Evolutionary conservation across 495 filamentous ascomycete species (phyloP).

Genomic region (Durotheca rogersii): DNA sequence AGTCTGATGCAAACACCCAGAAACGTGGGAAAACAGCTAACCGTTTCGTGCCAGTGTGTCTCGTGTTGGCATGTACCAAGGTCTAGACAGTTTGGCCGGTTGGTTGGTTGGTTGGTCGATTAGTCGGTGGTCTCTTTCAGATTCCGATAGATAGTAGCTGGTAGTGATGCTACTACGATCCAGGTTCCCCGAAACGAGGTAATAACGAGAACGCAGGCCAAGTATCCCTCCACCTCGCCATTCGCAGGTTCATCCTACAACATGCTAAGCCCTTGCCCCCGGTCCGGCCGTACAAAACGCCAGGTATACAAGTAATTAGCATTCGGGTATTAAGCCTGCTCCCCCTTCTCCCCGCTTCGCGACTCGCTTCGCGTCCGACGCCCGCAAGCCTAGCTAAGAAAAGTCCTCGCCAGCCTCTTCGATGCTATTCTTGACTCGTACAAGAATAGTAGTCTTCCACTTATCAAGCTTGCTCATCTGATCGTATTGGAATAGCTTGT

Average conservation of each 20-base stretch:
- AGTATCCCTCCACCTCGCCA: slow-evolving; percentile 9
- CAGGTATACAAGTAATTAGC: too few relatives aligned
- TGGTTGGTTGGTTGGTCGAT: too few relatives aligned
- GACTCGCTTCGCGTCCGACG: not conserved
- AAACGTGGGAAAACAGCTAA: too few relatives aligned
- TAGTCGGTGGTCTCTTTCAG: too few relatives aligned
- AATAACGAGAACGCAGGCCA: not conserved
- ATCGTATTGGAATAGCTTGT: slow-evolving; percentile 83
- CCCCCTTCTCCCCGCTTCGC: not conserved
- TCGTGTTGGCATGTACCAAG: too few relatives aligned
- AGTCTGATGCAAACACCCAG: too few relatives aligned
- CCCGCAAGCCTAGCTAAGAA: slow-evolving; percentile 31
- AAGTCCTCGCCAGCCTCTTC: slow-evolving; percentile 68
- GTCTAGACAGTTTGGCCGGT: too few relatives aligned
- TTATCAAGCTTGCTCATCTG: slow-evolving; percentile 89
- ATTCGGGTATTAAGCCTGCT: not conserved
- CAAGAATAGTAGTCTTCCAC: slow-evolving; percentile 88
- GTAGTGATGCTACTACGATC: slow-evolving; percentile 1
- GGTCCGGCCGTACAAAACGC: slow-evolving; percentile 9
- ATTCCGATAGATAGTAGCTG: slow-evolving; percentile 4
- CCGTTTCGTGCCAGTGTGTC: too few relatives aligned
- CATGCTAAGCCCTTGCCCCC: not conserved
- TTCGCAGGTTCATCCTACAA: slow-evolving; percentile 1
- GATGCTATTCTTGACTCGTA: slow-evolving; percentile 79
- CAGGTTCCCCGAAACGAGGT: slow-evolving; percentile 12